Conservation (phyloP, 1,139 yeast genomes). For the Taphrina betulina region DNA sequence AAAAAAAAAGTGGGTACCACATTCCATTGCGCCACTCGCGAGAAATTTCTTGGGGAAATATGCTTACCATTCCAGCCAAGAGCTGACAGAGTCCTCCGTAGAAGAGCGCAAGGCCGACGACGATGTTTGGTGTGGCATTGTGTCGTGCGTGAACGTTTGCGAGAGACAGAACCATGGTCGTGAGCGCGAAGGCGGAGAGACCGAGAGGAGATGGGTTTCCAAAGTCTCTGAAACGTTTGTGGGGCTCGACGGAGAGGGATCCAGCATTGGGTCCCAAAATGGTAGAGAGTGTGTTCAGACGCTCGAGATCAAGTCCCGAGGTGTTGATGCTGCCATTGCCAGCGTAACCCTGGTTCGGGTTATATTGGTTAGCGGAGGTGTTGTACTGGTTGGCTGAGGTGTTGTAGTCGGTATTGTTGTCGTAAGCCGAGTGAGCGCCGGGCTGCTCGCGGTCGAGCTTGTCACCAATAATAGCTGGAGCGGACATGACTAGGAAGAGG, state of each 20-base stretch:
- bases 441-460: conserved; percentile 15
- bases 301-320: conserved; percentile 23
- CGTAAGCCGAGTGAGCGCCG: not conserved
- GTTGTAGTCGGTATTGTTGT: conserved; percentile 19
- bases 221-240: conserved; percentile 61
- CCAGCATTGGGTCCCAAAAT: conserved; percentile 34
- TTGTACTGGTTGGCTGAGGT: conserved; percentile 9
- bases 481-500: not conserved
- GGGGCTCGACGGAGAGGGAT: conserved; percentile 44
- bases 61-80: conserved; percentile 57
- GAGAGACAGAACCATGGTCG: conserved; percentile 76
- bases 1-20: no score
- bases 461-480: conserved; percentile 12
- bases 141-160: conserved; percentile 64
- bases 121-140: conserved; percentile 54
- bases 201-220: conserved; percentile 92
- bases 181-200: conserved; percentile 75
- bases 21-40: no score
- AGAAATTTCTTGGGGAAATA: no score
- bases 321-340: conserved; percentile 24
- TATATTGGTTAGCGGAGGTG: conserved; percentile 28
- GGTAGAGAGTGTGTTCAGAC: conserved; percentile 27
- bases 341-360: conserved; percentile 21
- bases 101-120: conserved; percentile 74
- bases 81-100: conserved; percentile 82